A percentile compares a stretch with the other conserved stretches of the same genome.
phyloP scores from a whole-genome alignment of 139 green algal species.

The Closterium sp. region DNA sequence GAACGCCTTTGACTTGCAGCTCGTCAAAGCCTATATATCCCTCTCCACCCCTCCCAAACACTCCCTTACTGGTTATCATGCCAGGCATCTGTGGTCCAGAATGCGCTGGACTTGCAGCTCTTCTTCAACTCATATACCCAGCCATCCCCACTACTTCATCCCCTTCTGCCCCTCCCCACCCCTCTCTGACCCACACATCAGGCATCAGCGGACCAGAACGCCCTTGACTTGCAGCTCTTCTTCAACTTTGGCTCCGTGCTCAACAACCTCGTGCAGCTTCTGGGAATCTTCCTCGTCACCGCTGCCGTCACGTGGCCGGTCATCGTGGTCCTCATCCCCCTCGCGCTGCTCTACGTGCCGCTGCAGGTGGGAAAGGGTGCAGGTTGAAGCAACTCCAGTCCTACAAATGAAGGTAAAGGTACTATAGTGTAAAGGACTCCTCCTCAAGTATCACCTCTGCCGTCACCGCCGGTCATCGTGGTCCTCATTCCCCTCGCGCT shows the following conservation, averaged over 20 bases:
- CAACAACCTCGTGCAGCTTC: neutral
- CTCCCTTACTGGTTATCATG: too few species aligned
- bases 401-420: too few species aligned
- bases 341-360: neutral
- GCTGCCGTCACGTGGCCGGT: neutral
- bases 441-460: neutral
- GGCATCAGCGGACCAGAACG: slow-evolving; percentile 1
- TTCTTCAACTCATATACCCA: neutral
- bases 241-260: slow-evolving; percentile 3
- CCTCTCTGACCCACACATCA: neutral
- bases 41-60: too few species aligned
- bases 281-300: slow-evolving; percentile 17
- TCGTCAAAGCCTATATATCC: too few species aligned
- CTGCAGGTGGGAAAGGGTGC: neutral
- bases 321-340: slow-evolving; percentile 7
- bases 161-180: neutral
- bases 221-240: slow-evolving; percentile 13
- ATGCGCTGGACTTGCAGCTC: too few species aligned
- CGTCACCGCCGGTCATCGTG: neutral
- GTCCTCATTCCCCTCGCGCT: too few species aligned
- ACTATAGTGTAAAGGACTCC: neutral
- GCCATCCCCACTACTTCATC: too few species aligned
- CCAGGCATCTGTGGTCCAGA: too few species aligned
- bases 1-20: too few species aligned
- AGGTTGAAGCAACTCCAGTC: neutral